Base-by-base conservation (phyloP, 768 basidiomycete genomes). In the Clathrus columnatus region DNA sequence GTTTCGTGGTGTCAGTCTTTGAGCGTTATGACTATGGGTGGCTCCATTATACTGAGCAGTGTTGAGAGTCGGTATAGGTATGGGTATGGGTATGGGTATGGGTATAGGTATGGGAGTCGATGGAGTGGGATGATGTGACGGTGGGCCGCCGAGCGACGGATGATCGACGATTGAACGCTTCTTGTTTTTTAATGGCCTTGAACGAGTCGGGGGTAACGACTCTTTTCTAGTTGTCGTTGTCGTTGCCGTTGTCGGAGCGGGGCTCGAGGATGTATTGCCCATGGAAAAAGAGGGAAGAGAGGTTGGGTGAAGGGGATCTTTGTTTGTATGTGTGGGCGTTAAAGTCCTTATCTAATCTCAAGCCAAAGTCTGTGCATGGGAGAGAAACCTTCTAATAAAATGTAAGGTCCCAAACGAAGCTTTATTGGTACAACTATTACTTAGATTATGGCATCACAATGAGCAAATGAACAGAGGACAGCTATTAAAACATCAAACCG, bases 121-220 rank as follows among this genome's bases (percentile, higher is more conserved):
- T 30, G 14, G 54, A 4, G 14, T 24, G 20, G 26, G 49, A 26
- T 50, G 49, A 20, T 30, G 49, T 16, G 49, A 30, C 14, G 49
- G 18, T 23, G 10, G 46, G 7, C 4, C 21, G 16, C 5, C 23
- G 16, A 55, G 44, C 42, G 30, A 45, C 10, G 54, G 54, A 36
- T 55, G 54, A 47, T 55, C 54, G 23, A 55, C 46, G 45, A 55
- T 55, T 23, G 54, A 55, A 17, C 54, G 54, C 23, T 55, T 55
- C 44, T 55, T 55, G 24, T 24, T 16, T 23, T 55, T 55, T 18
- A 48, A 45, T 8, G 46, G 54, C 8, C 46, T 21, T 18, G 46
- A 47, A 18, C 46, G 46, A 47, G 21, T 47, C 26, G 46, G 46
- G 5, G 4, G 16, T 14, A 27, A 26, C 21, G 51, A 53, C 45